Percentiles rank a stretch among this genome's conserved stretches.
phyloP scores from a whole-genome alignment of 2,329 filamentous ascomycete genomes.

The Metarhizium album region DNA sequence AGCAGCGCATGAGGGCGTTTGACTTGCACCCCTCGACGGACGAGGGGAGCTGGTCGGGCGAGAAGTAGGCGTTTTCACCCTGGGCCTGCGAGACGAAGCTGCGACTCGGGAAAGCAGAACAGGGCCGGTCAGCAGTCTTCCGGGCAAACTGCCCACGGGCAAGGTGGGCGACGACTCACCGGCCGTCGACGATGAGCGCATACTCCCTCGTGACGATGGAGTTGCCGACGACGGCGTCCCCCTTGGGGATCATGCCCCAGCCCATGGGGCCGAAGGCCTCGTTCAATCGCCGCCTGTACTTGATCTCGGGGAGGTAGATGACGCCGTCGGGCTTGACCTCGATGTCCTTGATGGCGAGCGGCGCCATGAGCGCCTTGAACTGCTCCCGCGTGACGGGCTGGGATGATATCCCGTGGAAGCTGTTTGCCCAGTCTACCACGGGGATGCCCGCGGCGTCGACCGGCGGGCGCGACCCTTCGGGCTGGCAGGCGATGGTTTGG shows the following conservation, averaged over 20 bases:
- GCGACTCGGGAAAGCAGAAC: too few species aligned
- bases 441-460: conserved; percentile 6
- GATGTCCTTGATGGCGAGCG: conserved; percentile 62
- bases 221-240: conserved; percentile 75
- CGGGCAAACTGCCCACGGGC: too few species aligned
- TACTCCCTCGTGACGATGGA: conserved; percentile 83
- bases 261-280: conserved; percentile 86
- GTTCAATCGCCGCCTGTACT: conserved; percentile 87
- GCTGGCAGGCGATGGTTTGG: conserved; percentile 9
- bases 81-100: conserved; percentile 88
- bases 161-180: conserved; percentile 42
- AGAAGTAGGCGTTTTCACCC: conserved; percentile 91
- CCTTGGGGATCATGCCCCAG: conserved; percentile 85
- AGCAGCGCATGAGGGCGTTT: conserved; percentile 95
- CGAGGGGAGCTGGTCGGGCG: conserved; percentile 78
- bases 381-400: conserved; percentile 62
- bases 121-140: not conserved
- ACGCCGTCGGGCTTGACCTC: conserved; percentile 98
- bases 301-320: conserved; percentile 94
- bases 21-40: conserved; percentile 96
- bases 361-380: conserved; percentile 55
- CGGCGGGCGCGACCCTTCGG: conserved; percentile 3
- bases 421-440: conserved; percentile 65
- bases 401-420: conserved; percentile 68
- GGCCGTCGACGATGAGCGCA: conserved; percentile 75